Evolutionary conservation across 257 asterid genomes (phyloP), one percentile per base, ranked within the genome.

Genomic region (Solanum sitiens): DNA sequence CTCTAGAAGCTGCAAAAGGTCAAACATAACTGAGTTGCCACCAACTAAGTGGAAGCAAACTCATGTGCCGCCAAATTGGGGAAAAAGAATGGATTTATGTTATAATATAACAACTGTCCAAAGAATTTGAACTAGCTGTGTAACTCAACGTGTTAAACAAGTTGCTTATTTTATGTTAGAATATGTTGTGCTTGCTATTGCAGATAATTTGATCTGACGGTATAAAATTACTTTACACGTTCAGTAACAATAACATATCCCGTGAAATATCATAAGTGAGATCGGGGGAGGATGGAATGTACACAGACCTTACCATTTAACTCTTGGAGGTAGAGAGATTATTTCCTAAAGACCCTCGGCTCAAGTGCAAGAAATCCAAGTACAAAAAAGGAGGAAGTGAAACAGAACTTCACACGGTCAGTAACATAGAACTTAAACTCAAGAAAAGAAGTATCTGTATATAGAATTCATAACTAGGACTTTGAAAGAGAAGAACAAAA

Each of bases 301-400:
- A 53, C 2, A 1, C 0, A 18, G 0, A 53, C 11, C 63, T 53
- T 53, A 53, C n/a, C n/a, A 53, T 9, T 9, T 53, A 16, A 9
- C 63, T 53, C 0, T 10, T 16, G 10, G 4, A 53, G 23, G 0
- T 53, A 0, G n/a, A 53, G 0, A 16, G 4, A 1, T 1, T 53
- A 23, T 53, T 53, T 53, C 0, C 0, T 53, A 53, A 53, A 53
- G 63, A 2, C 4, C 63, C 63, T 53, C 2, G 9, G 4, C 63
- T 16, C 4, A 53, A 16, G n/a, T 53, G 23, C 63, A 16, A 50
- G 21, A 50, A 50, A 50, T 50, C 20, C 8, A 50, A 1, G 2
- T 53, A 53, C n/a, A 16, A 16, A 16, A 53, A 53, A 53, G 63
- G 63, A 53, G 23, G 6, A 0, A 0, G 10, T 16, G 63, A 53